phyloP scores from a whole-genome alignment of 1,284 basidiomycete species.

The Fomitiporia mediterranea region DNA sequence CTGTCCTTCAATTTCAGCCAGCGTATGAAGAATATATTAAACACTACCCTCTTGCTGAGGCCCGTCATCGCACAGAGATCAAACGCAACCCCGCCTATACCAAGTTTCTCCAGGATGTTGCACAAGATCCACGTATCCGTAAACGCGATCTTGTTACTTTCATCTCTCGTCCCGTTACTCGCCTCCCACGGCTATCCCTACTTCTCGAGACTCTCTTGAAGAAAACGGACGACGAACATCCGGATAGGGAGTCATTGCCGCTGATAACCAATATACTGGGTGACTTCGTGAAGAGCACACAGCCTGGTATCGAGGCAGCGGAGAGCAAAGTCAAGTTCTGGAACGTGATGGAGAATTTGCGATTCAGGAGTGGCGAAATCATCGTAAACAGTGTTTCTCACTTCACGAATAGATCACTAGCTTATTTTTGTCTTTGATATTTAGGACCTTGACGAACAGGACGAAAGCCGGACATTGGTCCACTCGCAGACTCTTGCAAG shows the following conservation, averaged over 20 bases:
- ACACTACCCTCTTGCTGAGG: constrained; percentile 78
- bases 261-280: constrained; percentile 57
- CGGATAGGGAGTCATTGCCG: constrained; percentile 64
- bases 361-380: constrained; percentile 72
- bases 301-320: constrained; percentile 80
- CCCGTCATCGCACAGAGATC: constrained; percentile 68
- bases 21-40: constrained; percentile 78
- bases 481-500: constrained; percentile 56
- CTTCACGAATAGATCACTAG: background rate
- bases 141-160: constrained; percentile 79
- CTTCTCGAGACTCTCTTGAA: constrained; percentile 68
- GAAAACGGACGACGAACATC: constrained; percentile 56
- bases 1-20: constrained; percentile 45
- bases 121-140: constrained; percentile 60
- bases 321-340: constrained; percentile 82
- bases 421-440: background rate
- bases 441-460: constrained; percentile 75
- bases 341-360: constrained; percentile 67
- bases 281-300: constrained; percentile 68
- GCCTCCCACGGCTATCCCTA: constrained; percentile 71
- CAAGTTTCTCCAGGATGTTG: constrained; percentile 57
- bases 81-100: constrained; percentile 61
- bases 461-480: constrained; percentile 65
- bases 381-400: constrained; percentile 42
- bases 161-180: constrained; percentile 76